phyloP scores from a whole-genome alignment of 2,329 filamentous ascomycete genomes.

The Aspergillus udagawae region DNA sequence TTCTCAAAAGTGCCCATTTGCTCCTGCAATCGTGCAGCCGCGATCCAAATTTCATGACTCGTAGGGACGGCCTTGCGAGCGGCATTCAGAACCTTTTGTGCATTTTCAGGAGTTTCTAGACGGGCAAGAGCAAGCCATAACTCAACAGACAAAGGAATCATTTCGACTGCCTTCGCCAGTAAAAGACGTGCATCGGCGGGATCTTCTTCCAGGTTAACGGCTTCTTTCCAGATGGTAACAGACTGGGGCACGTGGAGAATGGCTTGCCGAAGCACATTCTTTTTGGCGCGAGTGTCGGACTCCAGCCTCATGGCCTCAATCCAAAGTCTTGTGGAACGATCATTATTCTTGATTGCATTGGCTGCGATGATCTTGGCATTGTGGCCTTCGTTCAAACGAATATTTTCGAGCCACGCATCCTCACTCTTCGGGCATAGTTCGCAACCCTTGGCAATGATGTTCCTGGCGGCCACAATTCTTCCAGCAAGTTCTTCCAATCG shows the following conservation, averaged over 20 bases:
- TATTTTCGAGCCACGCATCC: constrained; percentile 94
- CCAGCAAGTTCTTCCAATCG: constrained; percentile 89
- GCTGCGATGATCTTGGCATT: constrained; percentile 96
- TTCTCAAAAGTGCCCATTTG: constrained; percentile 80
- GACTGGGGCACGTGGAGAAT: constrained; percentile 91
- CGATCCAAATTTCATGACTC: constrained; percentile 95
- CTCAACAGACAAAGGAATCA: constrained; percentile 90
- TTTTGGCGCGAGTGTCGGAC: constrained; percentile 75
- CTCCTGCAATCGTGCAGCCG: constrained; percentile 80
- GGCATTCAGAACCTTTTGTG: constrained; percentile 90
- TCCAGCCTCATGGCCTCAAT: constrained; percentile 94
- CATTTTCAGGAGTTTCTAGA: constrained; percentile 83
- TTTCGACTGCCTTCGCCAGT: constrained; percentile 89
- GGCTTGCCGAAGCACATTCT: constrained; percentile 86
- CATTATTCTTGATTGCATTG: constrained; percentile 87
- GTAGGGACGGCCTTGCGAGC: constrained; percentile 91
- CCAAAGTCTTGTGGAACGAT: constrained; percentile 84
- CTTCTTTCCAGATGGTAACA: constrained; percentile 95
- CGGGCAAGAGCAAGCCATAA: constrained; percentile 91
- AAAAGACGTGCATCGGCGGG: constrained; percentile 81
- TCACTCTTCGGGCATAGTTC: constrained; percentile 90
- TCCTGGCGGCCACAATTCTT: constrained; percentile 83
- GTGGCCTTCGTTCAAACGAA: constrained; percentile 82
- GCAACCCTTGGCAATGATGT: constrained; percentile 82
- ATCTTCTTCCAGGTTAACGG: constrained; percentile 92